These are phyloP conservation scores for Cadophora sp. DNA, from an alignment of 2,329 filamentous ascomycete species.

Conservation along the genomic window DNA sequence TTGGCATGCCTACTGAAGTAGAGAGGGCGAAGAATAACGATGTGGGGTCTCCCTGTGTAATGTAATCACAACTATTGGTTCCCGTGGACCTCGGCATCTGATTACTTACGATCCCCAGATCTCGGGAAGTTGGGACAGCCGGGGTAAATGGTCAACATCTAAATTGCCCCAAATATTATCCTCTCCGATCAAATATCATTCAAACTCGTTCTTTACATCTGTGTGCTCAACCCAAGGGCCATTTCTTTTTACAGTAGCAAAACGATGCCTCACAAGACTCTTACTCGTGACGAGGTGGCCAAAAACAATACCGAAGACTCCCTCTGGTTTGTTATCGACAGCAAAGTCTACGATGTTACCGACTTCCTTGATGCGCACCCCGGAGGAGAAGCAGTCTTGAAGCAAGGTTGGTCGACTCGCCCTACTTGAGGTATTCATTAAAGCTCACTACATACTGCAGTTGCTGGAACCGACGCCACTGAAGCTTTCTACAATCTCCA, in stretches of 20 bases:
- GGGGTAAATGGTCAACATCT: background rate
- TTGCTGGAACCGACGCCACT: constrained; percentile 83
- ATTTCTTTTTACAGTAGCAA: background rate
- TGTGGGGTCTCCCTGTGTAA: constrained; percentile 1
- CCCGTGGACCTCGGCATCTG: constrained; percentile 12
- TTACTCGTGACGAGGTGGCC: constrained; percentile 70
- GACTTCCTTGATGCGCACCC: constrained; percentile 88
- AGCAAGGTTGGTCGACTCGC: constrained; percentile 53
- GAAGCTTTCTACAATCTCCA: constrained; percentile 90
- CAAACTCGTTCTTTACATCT: background rate
- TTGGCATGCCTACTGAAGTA: no score
- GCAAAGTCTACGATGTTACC: constrained; percentile 84
- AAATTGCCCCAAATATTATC: background rate
- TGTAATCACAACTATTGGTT: constrained; percentile 8
- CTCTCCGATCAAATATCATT: no score
- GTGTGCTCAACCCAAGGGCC: no score
- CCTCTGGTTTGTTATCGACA: constrained; percentile 83
- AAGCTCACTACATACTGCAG: constrained; percentile 37
- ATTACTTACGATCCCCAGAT: constrained; percentile 7
- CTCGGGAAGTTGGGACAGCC: background rate
- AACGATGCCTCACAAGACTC: constrained; percentile 41
- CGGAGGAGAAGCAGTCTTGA: constrained; percentile 66
- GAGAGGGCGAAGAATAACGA: no score
- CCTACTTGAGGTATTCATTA: background rate
- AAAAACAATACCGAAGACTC: constrained; percentile 75